Base-by-base conservation (phyloP, 2,329 filamentous ascomycete species). In the Trichoderma sp. region DNA sequence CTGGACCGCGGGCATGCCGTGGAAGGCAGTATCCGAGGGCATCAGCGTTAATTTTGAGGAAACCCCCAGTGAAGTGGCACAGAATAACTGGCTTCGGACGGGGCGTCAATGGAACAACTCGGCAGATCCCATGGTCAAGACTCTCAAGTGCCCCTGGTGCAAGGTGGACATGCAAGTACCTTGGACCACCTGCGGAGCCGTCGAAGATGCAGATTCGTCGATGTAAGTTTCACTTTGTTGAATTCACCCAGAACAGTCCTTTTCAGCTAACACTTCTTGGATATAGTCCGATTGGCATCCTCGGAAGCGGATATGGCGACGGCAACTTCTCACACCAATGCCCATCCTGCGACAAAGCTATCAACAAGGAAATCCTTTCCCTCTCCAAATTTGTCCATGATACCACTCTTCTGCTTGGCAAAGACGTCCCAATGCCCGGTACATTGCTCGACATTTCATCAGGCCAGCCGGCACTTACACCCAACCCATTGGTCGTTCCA, bases 1-100 rank as follows among this genome's bases (percentile, higher is more conserved):
- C 2, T 94, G 92, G 90, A 82, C 83, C 2, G 84, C 85, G 1
- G 88, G 88, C 0, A 84, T 95, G 73, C 93, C 92, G 0, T 95
- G 91, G 92, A 76, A 84, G 15, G 78, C 85, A 0, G 81, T 93
- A 55, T 85, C 89, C 71, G 76, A 81, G 1, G 86, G 83, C 50
- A 92, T 94, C 73, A 84, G 91, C 75, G 80, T 83, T 7, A 79
- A 84, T 23, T 91, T 93, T 76, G 84, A 84, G 62, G 93, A 91
- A 76, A 79, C 78, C 1, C 83, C 85, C 3, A 80, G 85, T 0
- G 76, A 82, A 0, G 78, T 79, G 1, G 84, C 86, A 20, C 83
- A 83, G 65, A 74, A 74, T 1, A 73, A 74, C 3, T 93, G 91
- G 82, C 80, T 81, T 2, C 76, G 76, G 15, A 90, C 88, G 0